phyloP scores from a whole-genome alignment of 2,329 filamentous ascomycete species.

The Alternaria metachromatica region DNA sequence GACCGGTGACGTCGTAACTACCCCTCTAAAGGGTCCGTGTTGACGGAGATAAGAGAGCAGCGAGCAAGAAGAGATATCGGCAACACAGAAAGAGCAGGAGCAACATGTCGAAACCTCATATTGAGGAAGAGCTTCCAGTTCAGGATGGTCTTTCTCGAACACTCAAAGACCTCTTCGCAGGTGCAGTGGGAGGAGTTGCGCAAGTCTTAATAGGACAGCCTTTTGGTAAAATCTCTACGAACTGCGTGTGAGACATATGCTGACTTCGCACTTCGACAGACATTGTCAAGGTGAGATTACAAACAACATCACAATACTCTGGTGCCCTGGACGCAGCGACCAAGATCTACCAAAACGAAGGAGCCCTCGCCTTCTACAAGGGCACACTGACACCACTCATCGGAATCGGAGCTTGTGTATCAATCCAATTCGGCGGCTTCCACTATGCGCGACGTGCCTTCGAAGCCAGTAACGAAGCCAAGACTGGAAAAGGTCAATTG shows the following conservation, averaged over 20 bases:
- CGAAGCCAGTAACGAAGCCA: conserved; percentile 70
- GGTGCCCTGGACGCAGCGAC: conserved; percentile 80
- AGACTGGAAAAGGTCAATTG: conserved; percentile 60
- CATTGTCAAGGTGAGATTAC: conserved; percentile 88
- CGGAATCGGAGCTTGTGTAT: conserved; percentile 92
- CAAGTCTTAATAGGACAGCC: not conserved
- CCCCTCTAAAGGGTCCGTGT: conserved; percentile 17
- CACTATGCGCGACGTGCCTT: conserved; percentile 88
- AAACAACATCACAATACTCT: conserved; percentile 83
- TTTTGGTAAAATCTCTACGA: not conserved
- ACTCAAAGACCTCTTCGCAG: conserved; percentile 88
- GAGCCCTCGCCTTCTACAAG: conserved; percentile 94
- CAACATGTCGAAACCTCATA: conserved; percentile 41
- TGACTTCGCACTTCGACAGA: conserved; percentile 47
- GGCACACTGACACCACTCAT: conserved; percentile 93
- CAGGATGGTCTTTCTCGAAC: conserved; percentile 52
- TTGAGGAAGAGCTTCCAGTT: conserved; percentile 48
- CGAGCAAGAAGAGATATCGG: not conserved
- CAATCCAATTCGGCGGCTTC: conserved; percentile 98
- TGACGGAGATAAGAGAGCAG: conserved; percentile 12
- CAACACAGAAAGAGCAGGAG: conserved; percentile 2
- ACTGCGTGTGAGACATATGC: not conserved
- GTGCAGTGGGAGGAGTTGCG: conserved; percentile 88
- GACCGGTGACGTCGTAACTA: conserved; percentile 4
- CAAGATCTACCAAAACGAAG: conserved; percentile 87